Base-by-base conservation (phyloP, 2,329 filamentous ascomycete genomes). In the Xylariaceae sp. region DNA sequence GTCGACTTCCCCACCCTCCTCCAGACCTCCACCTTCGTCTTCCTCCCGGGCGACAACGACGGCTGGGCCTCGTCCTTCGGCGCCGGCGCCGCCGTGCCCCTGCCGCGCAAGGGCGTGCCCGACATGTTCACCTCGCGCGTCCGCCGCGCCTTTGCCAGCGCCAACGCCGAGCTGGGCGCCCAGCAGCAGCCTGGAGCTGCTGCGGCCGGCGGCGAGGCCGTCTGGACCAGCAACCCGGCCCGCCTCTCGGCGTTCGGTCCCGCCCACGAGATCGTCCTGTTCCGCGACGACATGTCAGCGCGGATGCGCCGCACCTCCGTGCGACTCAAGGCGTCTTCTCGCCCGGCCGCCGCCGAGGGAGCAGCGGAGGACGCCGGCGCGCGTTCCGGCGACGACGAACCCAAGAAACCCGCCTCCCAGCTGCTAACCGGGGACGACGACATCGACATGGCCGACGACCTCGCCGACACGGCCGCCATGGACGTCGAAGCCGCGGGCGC, bases 11-110 rank as follows among this genome's bases (percentile, higher is more conserved):
- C 87, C 3, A 70, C 74, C 1, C 71, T 98, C 11, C 72, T 96
- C 27, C 80, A 82, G 36, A 73, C 75, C 17, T 81, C 84, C 5
- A 90, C 84, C 0, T 94, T 96, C 56, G 68, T 94, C 19, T 94
- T 98, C 53, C 83, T 96, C 0, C 92, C 92, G 0, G 92, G 92
- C 19, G 90, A 96, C 60, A 94, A 95, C 55, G 92, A 98, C 56
- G 89, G 86, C n/a, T 98, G 92, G 92, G 77, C 82, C 5, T 94
- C 87, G 1, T 75, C 88, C 2, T 94, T 94, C 55, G 77, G 77
- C 1, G 80, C 79, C 2, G 86, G 86, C 4, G 80, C 83, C 1
- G 77, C 82, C 0, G 73, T 75, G 1, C 75, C 80, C 0, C 53
- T 90, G 9, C 86, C 86, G 0, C 64, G 81, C 8, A 80, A 81